phyloP scores from a whole-genome alignment of 208 protist genomes.

The Leishmania turanica region DNA sequence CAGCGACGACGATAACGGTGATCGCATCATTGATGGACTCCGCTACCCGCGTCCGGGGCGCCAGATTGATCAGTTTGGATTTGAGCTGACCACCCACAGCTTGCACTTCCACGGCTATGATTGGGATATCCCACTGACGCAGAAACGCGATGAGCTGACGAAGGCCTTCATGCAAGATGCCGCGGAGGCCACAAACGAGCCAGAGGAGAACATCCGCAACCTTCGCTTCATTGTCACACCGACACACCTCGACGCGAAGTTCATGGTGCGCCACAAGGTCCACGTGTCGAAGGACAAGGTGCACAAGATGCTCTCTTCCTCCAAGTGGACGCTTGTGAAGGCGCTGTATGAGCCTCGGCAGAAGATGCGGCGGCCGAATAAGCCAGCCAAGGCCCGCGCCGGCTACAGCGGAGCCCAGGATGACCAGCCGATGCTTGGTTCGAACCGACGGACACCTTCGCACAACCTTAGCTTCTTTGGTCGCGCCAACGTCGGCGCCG shows the following conservation, averaged over 20 bases:
- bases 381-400: not conserved
- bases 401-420: not conserved
- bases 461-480: constrained; percentile 62
- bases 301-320: constrained; percentile 49
- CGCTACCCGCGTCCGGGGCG: constrained; percentile 56
- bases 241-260: constrained; percentile 48
- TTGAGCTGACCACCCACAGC: constrained; percentile 63
- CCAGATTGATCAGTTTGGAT: constrained; percentile 69
- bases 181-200: constrained; percentile 42
- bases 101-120: constrained; percentile 68
- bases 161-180: constrained; percentile 53
- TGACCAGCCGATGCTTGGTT: constrained; percentile 24
- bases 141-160: constrained; percentile 60
- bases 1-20: constrained; percentile 40
- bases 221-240: constrained; percentile 62
- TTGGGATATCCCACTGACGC: constrained; percentile 71
- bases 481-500: constrained; percentile 42
- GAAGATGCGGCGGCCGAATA: constrained; percentile 32
- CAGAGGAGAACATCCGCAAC: constrained; percentile 49
- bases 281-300: constrained; percentile 42
- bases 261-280: constrained; percentile 61
- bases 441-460: constrained; percentile 20
- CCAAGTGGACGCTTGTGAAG: constrained; percentile 46
- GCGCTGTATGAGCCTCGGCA: constrained; percentile 57
- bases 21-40: constrained; percentile 68